A percentile compares a stretch with the other conserved stretches of the same genome.
Conservation (phyloP, 768 basidiomycete genomes). For the Leccinum olivaceopallidum region DNA sequence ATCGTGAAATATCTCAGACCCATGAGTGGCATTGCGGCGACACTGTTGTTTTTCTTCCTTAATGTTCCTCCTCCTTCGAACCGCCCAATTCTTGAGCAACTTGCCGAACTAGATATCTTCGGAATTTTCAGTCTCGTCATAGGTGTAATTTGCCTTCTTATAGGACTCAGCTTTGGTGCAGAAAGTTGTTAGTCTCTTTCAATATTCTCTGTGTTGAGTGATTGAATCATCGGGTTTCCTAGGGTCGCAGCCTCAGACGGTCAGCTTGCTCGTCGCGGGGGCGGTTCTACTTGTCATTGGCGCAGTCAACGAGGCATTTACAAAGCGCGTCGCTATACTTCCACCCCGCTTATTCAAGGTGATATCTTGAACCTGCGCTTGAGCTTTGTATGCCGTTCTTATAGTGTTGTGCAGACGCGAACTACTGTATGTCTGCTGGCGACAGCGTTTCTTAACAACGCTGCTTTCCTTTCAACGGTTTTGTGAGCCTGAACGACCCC, state of each 20-base stretch:
- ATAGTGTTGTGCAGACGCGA: constrained; percentile 49
- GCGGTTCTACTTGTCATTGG: constrained; percentile 48
- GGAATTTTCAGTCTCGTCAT: constrained; percentile 61
- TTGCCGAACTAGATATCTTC: constrained; percentile 65
- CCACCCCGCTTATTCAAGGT: constrained; percentile 76
- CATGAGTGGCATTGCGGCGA: constrained; percentile 63
- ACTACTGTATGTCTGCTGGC: constrained; percentile 66
- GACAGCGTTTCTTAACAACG: constrained; percentile 58
- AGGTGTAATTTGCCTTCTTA: constrained; percentile 64
- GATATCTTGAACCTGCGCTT: constrained; percentile 1
- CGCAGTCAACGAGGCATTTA: constrained; percentile 58
- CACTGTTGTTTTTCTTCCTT: constrained; percentile 67
- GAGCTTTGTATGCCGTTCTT: neutral
- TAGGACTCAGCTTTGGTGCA: constrained; percentile 73
- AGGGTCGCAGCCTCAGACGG: constrained; percentile 62
- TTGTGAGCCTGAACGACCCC: constrained; percentile 16
- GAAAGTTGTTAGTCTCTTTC: constrained; percentile 52
- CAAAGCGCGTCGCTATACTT: constrained; percentile 65
- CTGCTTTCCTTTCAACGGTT: constrained; percentile 54
- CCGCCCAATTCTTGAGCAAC: constrained; percentile 55
- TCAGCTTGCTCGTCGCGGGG: constrained; percentile 58
- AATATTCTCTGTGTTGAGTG: neutral
- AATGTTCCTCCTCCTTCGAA: constrained; percentile 72
- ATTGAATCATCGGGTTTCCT: neutral
- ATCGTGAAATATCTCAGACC: constrained; percentile 44